Evolutionary conservation across 768 basidiomycete genomes (phyloP).

Genomic region (Pulveroboletus frians): DNA sequence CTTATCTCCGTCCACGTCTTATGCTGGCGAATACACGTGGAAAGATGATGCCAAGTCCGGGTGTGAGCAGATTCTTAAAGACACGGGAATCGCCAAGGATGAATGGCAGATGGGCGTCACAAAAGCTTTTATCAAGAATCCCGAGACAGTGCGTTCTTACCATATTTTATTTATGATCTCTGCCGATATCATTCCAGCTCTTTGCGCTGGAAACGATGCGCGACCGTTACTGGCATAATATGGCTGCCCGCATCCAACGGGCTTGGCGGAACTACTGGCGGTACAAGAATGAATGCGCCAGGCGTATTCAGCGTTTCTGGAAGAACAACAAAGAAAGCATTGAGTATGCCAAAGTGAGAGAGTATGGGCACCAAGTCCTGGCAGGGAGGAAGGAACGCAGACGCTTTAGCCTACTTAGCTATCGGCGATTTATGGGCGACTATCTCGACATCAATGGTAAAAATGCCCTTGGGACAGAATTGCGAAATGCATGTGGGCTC

Average conservation of each 20-base stretch:
- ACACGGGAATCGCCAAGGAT: conserved; percentile 92
- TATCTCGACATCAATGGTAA: conserved; percentile 89
- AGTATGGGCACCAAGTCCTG: conserved; percentile 90
- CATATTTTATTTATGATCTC: neutral
- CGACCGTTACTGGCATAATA: conserved; percentile 99
- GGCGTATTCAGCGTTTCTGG: conserved; percentile 97
- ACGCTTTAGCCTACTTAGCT: conserved; percentile 88
- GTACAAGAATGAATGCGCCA: conserved; percentile 92
- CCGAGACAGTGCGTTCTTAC: conserved; percentile 72
- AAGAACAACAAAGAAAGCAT: conserved; percentile 94
- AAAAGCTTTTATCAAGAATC: conserved; percentile 99
- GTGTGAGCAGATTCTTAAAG: conserved; percentile 87
- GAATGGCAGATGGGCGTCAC: conserved; percentile 99
- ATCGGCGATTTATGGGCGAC: conserved; percentile 93
- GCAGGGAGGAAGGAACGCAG: conserved; percentile 90
- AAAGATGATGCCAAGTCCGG: conserved; percentile 84
- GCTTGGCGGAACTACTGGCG: conserved; percentile 95
- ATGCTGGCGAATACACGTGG: conserved; percentile 99
- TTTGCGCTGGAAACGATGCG: conserved; percentile 99
- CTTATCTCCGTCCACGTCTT: conserved; percentile 90
- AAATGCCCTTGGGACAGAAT: conserved; percentile 68
- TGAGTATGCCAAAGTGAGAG: conserved; percentile 84
- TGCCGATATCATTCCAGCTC: conserved; percentile 46
- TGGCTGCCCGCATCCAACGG: conserved; percentile 95
- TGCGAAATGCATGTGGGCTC: conserved; percentile 67